Percentiles rank a stretch among this genome's conserved stretches.
Evolutionary conservation across 371 early-diverging fungal genomes (phyloP).

Genomic region (Racocetra persica): DNA sequence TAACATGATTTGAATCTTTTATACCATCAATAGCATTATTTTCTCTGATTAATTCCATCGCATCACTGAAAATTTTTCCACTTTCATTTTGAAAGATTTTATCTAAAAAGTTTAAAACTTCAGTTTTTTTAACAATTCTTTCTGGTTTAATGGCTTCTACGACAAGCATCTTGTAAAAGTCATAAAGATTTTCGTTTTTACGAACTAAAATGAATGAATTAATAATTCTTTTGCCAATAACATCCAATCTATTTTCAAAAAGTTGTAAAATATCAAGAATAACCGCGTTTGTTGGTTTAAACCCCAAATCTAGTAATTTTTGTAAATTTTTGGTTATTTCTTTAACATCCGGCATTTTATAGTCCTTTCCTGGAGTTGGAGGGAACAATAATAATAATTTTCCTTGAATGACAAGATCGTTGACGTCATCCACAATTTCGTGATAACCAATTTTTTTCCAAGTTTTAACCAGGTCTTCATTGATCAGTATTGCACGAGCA

Average conservation of each 20-base stretch:
- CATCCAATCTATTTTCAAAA: background rate
- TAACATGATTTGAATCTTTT: too few species aligned
- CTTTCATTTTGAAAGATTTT: too few species aligned
- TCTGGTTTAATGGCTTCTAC: too few species aligned
- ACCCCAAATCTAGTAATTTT: background rate
- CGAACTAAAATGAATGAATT: background rate
- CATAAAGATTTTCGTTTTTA: too few species aligned
- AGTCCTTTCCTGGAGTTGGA: background rate
- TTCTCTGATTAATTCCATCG: too few species aligned
- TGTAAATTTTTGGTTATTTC: background rate
- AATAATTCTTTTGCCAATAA: slow-evolving; percentile 13
- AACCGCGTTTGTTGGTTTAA: background rate
- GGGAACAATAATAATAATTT: slow-evolving; percentile 3
- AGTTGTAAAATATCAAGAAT: slow-evolving; percentile 17
- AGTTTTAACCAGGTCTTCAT: background rate
- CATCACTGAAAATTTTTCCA: too few species aligned
- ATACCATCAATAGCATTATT: too few species aligned
- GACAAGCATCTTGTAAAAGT: too few species aligned
- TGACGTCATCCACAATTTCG: slow-evolving; percentile 2
- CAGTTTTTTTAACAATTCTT: too few species aligned
- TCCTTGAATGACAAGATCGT: slow-evolving; percentile 19
- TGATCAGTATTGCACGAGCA: slow-evolving; percentile 13
- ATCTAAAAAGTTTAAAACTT: too few species aligned
- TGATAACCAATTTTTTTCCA: slow-evolving; percentile 30
- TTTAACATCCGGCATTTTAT: background rate